Base-by-base conservation (phyloP, 1,139 yeast genomes). In the Blastobotrys niveus region DNA sequence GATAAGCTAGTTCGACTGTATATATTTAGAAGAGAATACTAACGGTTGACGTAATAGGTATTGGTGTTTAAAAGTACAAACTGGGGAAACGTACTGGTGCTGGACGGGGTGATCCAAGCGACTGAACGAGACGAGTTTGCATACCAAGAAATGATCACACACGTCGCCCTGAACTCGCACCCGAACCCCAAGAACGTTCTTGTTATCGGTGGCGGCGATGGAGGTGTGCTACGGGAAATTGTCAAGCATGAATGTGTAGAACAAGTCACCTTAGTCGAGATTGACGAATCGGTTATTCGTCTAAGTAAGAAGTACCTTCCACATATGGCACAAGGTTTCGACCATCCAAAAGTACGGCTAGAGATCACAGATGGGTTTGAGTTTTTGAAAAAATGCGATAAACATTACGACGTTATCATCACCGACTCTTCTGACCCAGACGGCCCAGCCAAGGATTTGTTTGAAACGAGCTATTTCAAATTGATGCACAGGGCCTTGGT, bases 341-440 rank as follows among this genome's bases (percentile, higher is more conserved):
- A 74, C 41, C 85, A 87, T 66, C 89, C 91, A 56, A 81, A 88
- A 66, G 91, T 82, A 55, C 79, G 75, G 61, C 81, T 87, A 48
- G 84, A 82, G 63, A 80, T 88, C 60, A 89, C 89, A 48, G 96
- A 88, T 63, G 96, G 96, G 17, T 88, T 88, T 76, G 85, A 88
- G 70, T 88, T 82, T 68, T 76, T 88, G 64, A 80, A 80, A 50
- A 79, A 79, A 69, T 79, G 77, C 60, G 74, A 76, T 60, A 52
- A 66, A 65, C 18, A 17, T 4, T 88, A 84, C 60, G 96, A 88
- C 64, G 95, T 87, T 34, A 87, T 88, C 62, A 81, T 88, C 64
- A 86, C 96, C 40, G 96, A 88, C 65, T 86, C 96, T 14, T 85
- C 95, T 31, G 96, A 88, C 65, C 96, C 96, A 40, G 96, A 88